Percentiles rank a stretch among this genome's conserved stretches.
Evolutionary conservation across 2,329 filamentous ascomycete species (phyloP).

Genomic region (Phialemonium atrogriseum): DNA sequence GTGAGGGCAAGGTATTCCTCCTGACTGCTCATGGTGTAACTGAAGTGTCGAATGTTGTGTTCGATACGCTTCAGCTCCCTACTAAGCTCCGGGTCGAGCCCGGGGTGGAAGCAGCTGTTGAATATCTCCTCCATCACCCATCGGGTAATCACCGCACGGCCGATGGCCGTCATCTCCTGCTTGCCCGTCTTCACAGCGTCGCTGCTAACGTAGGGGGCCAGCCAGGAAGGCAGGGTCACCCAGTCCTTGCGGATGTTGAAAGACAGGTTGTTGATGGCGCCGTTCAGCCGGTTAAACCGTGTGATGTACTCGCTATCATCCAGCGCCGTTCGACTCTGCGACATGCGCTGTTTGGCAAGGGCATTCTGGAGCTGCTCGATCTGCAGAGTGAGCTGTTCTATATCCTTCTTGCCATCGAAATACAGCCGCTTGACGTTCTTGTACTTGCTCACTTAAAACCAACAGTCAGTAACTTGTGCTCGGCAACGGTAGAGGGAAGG

Average conservation of each 20-base stretch:
- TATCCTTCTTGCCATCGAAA: constrained; percentile 89
- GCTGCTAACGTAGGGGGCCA: constrained; percentile 70
- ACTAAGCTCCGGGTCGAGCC: constrained; percentile 69
- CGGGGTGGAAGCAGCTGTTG: constrained; percentile 86
- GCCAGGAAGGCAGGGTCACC: constrained; percentile 72
- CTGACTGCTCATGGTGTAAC: constrained; percentile 63
- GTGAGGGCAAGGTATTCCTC: constrained; percentile 87
- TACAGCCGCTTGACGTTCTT: constrained; percentile 97
- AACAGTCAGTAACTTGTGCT: constrained; percentile 6
- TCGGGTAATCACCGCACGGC: constrained; percentile 76
- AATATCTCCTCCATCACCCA: constrained; percentile 93
- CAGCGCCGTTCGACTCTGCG: constrained; percentile 85
- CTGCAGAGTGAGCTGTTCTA: constrained; percentile 78
- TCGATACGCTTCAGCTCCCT: constrained; percentile 78
- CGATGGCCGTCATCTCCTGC: constrained; percentile 96
- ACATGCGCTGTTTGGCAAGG: constrained; percentile 91
- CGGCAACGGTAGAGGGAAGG: too few species aligned
- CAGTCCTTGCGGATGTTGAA: constrained; percentile 97
- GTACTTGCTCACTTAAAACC: constrained; percentile 76
- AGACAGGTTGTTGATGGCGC: constrained; percentile 86
- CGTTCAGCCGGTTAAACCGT: constrained; percentile 83
- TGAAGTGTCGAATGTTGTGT: constrained; percentile 73
- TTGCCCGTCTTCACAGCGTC: constrained; percentile 82
- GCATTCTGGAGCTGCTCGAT: constrained; percentile 95
- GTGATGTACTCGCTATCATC: constrained; percentile 92